Percentiles rank a stretch among this genome's conserved stretches.
Evolutionary conservation across 129 eudicot species (phyloP).

Genomic region (Dittrichia graveolens): DNA sequence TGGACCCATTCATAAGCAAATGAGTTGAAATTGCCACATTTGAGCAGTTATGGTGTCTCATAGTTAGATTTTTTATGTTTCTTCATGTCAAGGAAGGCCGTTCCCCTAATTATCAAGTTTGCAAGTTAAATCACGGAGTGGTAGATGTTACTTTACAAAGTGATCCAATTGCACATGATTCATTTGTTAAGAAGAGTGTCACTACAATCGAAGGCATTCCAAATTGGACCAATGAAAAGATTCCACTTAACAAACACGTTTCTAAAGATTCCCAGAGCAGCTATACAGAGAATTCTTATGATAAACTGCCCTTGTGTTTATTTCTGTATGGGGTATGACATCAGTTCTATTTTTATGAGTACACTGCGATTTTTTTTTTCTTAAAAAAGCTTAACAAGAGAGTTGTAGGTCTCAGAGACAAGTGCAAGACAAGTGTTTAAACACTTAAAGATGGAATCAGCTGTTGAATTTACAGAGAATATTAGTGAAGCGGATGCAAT

Average conservation of each 20-base stretch:
- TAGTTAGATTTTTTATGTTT: conserved; percentile 17
- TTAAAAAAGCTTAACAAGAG: conserved; percentile 16
- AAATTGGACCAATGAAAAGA: conserved; percentile 39
- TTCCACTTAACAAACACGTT: conserved; percentile 28
- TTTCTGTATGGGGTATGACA: conserved; percentile 90
- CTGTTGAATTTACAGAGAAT: conserved; percentile 77
- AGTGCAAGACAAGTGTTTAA: conserved; percentile 67
- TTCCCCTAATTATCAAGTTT: conserved; percentile 70
- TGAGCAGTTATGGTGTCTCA: too few relatives aligned
- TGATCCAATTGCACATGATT: conserved; percentile 34
- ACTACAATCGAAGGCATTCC: conserved; percentile 40
- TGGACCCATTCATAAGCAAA: too few relatives aligned
- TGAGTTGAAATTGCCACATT: too few relatives aligned
- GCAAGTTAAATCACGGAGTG: conserved; percentile 52
- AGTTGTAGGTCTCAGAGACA: conserved; percentile 76
- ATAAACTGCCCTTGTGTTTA: conserved; percentile 49
- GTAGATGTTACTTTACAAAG: conserved; percentile 33
- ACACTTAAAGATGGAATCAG: conserved; percentile 58
- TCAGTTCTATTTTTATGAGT: conserved; percentile 4
- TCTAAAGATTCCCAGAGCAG: conserved; percentile 36
- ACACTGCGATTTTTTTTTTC: conserved; percentile 1
- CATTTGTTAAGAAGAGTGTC: conserved; percentile 36
- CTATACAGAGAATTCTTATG: conserved; percentile 34
- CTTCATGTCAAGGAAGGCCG: conserved; percentile 67
- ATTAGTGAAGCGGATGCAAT: conserved; percentile 93